Evolutionary conservation across 2,329 filamentous ascomycete species (phyloP), one percentile per base, ranked within the genome.

Genomic region (Apiospora hydei): DNA sequence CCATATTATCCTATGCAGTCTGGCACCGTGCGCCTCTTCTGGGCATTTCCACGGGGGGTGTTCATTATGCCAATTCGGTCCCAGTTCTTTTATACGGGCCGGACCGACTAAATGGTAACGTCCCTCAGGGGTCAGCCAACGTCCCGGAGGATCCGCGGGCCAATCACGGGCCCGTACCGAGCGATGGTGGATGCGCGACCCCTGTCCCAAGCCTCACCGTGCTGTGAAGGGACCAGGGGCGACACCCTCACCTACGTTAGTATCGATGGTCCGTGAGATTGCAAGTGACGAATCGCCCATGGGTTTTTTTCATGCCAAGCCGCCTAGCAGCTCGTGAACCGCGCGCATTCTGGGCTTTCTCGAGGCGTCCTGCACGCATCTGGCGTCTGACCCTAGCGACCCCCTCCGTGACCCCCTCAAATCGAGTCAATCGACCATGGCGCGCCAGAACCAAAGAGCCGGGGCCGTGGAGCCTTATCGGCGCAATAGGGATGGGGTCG

Each of bases 191-290:
- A 53, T 5, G 24, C 24, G 51, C 13, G 11, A 11, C 24, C 24
- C 46, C 46, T 49, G 46, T 4, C n/a, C 51, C 0, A 30, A 14
- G 24, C 13, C 51, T 53, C 51, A 53, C 51, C 51, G 51, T 26
- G 49, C 5, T 47, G 44, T 49, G 21, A 11, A 8, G 21, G 6
- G 46, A 49, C 44, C 26, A n/a, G 49, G 24, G 49, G 2, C 24
- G 24, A 53, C 13, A 53, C 11, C 24, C 49, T 53, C n/a, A 38
- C 34, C 34, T 38, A 30, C 26, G 26, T 30, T 1, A 14, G 10
- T 26, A 53, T 18, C 51, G 51, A 53, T 53, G 51, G 51, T 53
- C 51, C 51, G 51, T 53, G 51, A 53, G 51, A 53, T 53, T 53
- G 51, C 51, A 53, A 53, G 24, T 53, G 51, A 53, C 51, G 51